These are phyloP conservation scores for Ophiocytium majus DNA, from an alignment of 352 stramenopile species.

Conservation along the genomic window DNA sequence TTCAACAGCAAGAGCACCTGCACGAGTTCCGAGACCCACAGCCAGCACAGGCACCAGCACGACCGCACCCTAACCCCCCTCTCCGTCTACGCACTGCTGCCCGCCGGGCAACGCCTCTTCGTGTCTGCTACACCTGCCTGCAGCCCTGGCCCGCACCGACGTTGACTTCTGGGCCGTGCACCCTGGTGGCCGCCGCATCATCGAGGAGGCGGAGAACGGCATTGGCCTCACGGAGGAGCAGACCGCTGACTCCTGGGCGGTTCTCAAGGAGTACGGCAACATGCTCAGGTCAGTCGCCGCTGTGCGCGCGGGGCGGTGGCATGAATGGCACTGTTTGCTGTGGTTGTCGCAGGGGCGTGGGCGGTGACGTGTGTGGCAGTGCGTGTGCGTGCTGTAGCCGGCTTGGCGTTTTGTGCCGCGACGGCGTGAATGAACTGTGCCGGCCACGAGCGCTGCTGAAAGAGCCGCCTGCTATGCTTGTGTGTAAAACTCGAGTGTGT, in stretches of 20 bases:
- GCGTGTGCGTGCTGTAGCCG: background rate
- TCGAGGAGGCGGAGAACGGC: constrained; percentile 60
- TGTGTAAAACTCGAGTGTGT: no score
- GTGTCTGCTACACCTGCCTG: background rate
- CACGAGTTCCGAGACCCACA: no score
- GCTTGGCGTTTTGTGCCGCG: no score
- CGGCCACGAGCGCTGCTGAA: no score
- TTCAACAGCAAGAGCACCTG: no score
- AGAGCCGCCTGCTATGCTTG: no score
- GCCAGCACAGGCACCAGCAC: no score
- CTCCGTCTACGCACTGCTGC: no score
- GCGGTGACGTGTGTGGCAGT: background rate
- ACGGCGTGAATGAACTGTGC: no score
- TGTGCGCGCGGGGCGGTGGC: no score
- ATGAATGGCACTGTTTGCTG: no score
- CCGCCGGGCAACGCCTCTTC: background rate
- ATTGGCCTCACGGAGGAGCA: constrained; percentile 59
- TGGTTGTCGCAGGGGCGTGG: constrained; percentile 1
- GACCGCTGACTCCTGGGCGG: constrained; percentile 56
- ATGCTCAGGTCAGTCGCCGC: constrained; percentile 52
- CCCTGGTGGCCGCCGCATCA: constrained; percentile 58
- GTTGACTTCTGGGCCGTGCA: constrained; percentile 61
- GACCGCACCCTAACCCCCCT: no score
- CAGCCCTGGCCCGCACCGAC: background rate
- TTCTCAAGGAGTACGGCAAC: constrained; percentile 59